phyloP scores from a whole-genome alignment of 768 basidiomycete species.

The Suillus americanus region DNA sequence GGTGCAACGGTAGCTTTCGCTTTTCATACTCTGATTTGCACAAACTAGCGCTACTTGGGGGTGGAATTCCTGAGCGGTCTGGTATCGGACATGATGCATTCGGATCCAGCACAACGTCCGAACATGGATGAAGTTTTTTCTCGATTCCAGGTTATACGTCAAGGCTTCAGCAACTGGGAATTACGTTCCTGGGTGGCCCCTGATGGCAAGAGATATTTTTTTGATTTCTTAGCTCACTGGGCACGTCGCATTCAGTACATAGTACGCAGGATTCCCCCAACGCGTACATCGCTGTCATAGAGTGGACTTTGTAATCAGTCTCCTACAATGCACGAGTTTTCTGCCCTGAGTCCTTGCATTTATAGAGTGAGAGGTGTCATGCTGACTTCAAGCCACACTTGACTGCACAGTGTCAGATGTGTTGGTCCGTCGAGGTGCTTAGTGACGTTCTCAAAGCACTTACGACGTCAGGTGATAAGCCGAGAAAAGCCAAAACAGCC shows the following conservation, averaged over 20 bases:
- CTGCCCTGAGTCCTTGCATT: too few relatives aligned
- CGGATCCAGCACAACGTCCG: conserved; percentile 33
- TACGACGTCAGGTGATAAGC: too few relatives aligned
- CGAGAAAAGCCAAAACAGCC: too few relatives aligned
- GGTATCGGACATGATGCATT: conserved; percentile 34
- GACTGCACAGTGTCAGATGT: too few relatives aligned
- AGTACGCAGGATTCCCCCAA: conserved; percentile 13
- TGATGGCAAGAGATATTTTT: neutral
- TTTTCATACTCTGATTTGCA: neutral
- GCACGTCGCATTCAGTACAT: conserved; percentile 13
- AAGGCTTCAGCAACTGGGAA: conserved; percentile 12
- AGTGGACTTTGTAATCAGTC: neutral
- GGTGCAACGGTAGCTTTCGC: neutral
- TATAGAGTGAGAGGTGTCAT: too few relatives aligned
- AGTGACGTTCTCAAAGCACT: too few relatives aligned
- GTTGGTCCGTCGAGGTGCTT: too few relatives aligned
- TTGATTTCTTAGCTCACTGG: conserved; percentile 19
- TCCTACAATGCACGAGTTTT: neutral
- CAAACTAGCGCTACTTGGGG: neutral
- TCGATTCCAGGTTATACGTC: conserved; percentile 17
- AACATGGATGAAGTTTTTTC: conserved; percentile 24
- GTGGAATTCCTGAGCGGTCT: conserved; percentile 29
- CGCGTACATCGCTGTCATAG: neutral
- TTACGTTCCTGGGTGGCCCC: conserved; percentile 29
- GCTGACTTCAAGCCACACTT: too few relatives aligned